Conservation (phyloP, 139 green algal genomes). For the Picochlorum sp. region DNA sequence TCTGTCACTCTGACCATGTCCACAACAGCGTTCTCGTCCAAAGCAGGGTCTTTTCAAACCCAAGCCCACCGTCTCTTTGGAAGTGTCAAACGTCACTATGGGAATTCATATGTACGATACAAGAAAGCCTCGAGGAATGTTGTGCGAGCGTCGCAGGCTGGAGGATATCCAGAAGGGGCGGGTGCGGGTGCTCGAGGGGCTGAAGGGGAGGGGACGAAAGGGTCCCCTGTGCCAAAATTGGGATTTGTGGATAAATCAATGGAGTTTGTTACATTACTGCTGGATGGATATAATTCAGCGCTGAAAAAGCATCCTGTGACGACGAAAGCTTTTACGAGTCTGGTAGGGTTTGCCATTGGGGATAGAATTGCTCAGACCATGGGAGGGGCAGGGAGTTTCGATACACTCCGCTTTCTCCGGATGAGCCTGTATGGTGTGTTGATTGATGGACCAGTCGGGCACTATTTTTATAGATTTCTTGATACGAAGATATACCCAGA, state of each 20-base stretch:
- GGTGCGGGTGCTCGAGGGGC: neutral
- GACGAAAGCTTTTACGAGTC: conserved; percentile 48
- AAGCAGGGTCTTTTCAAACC: too few species aligned
- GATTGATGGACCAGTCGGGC: conserved; percentile 39
- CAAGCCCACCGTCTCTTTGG: too few species aligned
- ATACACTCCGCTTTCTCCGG: conserved; percentile 25
- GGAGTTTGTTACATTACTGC: neutral
- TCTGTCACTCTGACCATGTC: too few species aligned
- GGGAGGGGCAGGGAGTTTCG: conserved; percentile 14
- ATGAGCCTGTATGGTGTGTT: conserved; percentile 43
- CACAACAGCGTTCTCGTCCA: too few species aligned
- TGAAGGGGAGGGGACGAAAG: neutral
- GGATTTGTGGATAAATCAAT: neutral
- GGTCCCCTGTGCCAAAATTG: neutral
- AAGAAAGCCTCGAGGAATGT: neutral
- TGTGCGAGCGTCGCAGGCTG: too few species aligned
- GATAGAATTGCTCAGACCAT: conserved; percentile 54
- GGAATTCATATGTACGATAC: neutral
- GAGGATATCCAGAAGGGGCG: too few species aligned
- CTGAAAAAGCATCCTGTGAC: conserved; percentile 36
- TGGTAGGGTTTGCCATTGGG: conserved; percentile 56
- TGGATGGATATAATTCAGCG: conserved; percentile 24
- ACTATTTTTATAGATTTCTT: conserved; percentile 38
- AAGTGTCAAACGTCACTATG: too few species aligned
- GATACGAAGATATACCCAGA: conserved; percentile 38